Conservation (phyloP, 768 basidiomycete genomes). For the Epithele typhae region DNA sequence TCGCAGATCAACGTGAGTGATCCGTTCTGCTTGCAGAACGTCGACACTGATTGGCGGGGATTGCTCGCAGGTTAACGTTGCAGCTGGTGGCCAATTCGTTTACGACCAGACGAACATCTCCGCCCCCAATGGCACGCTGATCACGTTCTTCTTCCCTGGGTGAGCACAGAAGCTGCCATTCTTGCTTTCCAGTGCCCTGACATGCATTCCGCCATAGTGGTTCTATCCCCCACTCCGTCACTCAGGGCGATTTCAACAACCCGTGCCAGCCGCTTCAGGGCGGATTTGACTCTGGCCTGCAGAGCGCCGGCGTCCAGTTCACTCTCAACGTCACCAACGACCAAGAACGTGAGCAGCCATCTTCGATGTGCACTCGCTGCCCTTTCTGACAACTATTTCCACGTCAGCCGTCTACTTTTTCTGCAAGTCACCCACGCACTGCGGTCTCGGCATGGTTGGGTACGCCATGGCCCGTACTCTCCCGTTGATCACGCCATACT, state of each 20-base stretch:
- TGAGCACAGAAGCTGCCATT: slow-evolving; percentile 13
- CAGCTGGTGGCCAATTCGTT: slow-evolving; percentile 30
- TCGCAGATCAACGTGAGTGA: slow-evolving; percentile 17
- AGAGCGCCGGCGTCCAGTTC: slow-evolving; percentile 33
- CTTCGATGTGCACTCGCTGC: neutral
- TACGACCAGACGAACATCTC: slow-evolving; percentile 44
- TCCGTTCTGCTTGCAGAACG: neutral
- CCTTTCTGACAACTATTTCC: too few relatives aligned
- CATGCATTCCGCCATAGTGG: neutral
- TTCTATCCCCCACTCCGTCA: slow-evolving; percentile 27
- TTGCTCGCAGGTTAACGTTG: slow-evolving; percentile 40
- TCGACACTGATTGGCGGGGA: too few relatives aligned
- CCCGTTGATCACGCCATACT: neutral
- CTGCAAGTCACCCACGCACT: slow-evolving; percentile 45
- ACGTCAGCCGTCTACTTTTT: slow-evolving; percentile 51
- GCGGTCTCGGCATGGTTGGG: slow-evolving; percentile 50
- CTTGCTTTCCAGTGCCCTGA: neutral
- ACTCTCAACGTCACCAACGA: slow-evolving; percentile 45
- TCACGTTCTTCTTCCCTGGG: slow-evolving; percentile 53
- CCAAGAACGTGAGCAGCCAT: slow-evolving; percentile 35
- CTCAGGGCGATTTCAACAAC: slow-evolving; percentile 21
- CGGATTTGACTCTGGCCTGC: slow-evolving; percentile 51
- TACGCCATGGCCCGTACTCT: slow-evolving; percentile 14
- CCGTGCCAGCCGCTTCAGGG: slow-evolving; percentile 37
- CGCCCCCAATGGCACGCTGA: slow-evolving; percentile 44